Evolutionary conservation across 1,139 yeast species (phyloP), one percentile per base, ranked within the genome.

Genomic region (Yamadazyma epiphylla): DNA sequence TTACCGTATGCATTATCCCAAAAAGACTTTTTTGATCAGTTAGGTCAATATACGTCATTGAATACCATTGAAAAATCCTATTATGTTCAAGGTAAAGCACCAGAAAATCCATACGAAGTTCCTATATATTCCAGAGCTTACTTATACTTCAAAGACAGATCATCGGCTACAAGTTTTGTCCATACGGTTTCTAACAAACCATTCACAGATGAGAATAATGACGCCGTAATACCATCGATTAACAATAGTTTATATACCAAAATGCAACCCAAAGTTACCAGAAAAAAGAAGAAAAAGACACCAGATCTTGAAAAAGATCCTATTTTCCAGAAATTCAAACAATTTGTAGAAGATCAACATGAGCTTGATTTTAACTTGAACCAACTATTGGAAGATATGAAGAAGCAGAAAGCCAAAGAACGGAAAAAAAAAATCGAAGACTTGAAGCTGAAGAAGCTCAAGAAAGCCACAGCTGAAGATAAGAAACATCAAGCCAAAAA

Each of bases 51-150:
- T 29, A 22, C 19, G 2, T 31, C 11, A 14, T 27, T 26, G 24
- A 32, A 31, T 27, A 25, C 22, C 13, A 11, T 35, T 7, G 21
- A 28, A 20, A 34, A 24, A 22, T 35, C 39, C 13, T 49, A 50
- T 25, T 52, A 48, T 33, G 49, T 50, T 2, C 27, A 27, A 21
- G 58, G 58, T n/a, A 29, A 28, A 13, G 32, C 35, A 7, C 41
- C 52, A 2, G 22, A 27, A 6, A 42, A 39, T 19, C 55, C 58
- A 2, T 57, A 41, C 31, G 60, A 57, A 28, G 31, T 32, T 7
- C 62, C 62, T 0, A 39, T 34, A 3, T 55, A 47, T 29, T 54
- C 62, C 1, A 39, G 61, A 29, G 58, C 57, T 13, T 59, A 58
- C 31, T 26, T 58, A 10, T 32, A 31, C 6, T 52, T 59, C 32